Percentiles rank a stretch among this genome's conserved stretches.
Conservation (phyloP, 2,329 filamentous ascomycete genomes). For the Teratosphaeria pseudoeucalypti region DNA sequence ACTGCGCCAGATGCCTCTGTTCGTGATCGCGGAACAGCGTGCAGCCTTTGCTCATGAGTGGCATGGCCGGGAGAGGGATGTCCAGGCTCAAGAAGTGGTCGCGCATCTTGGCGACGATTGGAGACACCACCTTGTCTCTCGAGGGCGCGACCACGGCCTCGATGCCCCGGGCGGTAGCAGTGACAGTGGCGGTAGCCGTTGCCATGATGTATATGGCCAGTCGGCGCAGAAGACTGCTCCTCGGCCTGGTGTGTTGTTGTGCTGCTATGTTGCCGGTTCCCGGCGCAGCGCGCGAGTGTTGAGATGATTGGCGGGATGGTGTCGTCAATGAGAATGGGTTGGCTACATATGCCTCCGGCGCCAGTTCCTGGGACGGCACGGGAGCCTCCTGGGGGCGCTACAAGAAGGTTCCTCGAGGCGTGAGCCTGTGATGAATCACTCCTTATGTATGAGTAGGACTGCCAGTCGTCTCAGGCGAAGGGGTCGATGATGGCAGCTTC, state of each 20-base stretch:
- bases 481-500: no score
- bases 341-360: background rate
- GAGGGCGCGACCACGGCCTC: background rate
- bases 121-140: constrained; percentile 1
- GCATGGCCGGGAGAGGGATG: constrained; percentile 7
- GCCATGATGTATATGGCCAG: constrained; percentile 2
- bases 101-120: constrained; percentile 9
- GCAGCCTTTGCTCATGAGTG: background rate
- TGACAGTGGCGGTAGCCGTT: background rate
- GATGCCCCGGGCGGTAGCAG: background rate
- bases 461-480: background rate
- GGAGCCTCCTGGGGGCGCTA: background rate
- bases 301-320: background rate
- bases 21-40: background rate
- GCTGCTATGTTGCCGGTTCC: background rate
- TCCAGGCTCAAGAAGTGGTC: constrained; percentile 10
- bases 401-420: background rate
- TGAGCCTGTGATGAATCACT: no score
- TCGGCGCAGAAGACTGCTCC: background rate
- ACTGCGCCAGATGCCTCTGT: background rate
- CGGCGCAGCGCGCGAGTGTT: background rate
- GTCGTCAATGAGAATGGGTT: background rate
- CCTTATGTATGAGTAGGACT: no score
- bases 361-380: background rate
- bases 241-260: background rate